Evolutionary conservation across 148 eudicot species (phyloP), one percentile per base, ranked within the genome.

Genomic region (Diospyros lotus): DNA sequence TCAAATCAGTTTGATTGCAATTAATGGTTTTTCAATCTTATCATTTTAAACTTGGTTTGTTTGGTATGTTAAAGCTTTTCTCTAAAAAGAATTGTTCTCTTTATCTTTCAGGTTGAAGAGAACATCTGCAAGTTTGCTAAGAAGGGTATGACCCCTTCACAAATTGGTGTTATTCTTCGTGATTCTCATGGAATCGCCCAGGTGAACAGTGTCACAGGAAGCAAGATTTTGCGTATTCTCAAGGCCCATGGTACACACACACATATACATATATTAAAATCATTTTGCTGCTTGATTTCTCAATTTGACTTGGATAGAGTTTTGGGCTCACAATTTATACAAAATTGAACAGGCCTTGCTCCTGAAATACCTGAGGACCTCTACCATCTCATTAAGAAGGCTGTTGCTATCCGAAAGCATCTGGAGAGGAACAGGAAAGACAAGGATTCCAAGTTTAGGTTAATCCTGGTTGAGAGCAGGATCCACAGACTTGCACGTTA

Each of bases 391-490:
- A 80, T 80, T 66, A 80, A 80, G 79, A 80, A 80, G 48, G 82
- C 82, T 18, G 82, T 80, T 39, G 78, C 79, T 6, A 75, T 80
- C 44, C 50, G 82, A 44, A 80, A 80, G 72, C 82, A 80, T 54
- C 66, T 80, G 76, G 82, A 80, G 75, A 80, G 82, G 82, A 80
- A 80, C 79, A 80, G 82, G 65, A 80, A 80, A 75, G 82, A 80
- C 44, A 80, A 80, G 62, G 82, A 80, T 71, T 80, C 82, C 58
- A 80, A 80, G 61, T 80, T 80, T 60, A 75, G 82, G 76, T 80
- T 80, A 79, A 80, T 80, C 68, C 70, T 80, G 40, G 79, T 80
- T 54, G 82, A 80, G 69, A 80, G 82, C 79, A 80, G 82, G 82
- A 80, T 80, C 48, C 82, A 80, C 62, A 67, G 82, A 64, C 82